phyloP scores from a whole-genome alignment of 169 alveolate genomes.

The Amoebophrya sp. region DNA sequence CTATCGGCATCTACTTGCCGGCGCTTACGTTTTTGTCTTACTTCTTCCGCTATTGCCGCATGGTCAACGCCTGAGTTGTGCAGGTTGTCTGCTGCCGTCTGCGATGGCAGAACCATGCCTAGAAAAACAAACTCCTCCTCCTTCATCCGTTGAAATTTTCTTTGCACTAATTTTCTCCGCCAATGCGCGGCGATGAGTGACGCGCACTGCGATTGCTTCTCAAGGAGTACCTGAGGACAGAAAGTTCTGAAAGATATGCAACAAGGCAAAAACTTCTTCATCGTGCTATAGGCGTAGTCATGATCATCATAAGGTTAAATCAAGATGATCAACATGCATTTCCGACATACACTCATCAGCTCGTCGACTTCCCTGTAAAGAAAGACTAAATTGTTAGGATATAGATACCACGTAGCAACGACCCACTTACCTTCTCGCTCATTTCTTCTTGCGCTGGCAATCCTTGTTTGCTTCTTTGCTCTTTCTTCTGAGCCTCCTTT shows the following conservation, averaged over 20 bases:
- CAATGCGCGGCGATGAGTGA: slow-evolving; percentile 46
- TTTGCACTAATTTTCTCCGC: slow-evolving; percentile 34
- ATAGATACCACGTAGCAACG: too few species aligned
- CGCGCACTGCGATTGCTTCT: slow-evolving; percentile 26
- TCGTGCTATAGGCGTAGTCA: not conserved
- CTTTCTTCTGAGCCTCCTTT: slow-evolving; percentile 54
- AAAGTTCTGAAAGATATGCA: not conserved
- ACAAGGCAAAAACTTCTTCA: not conserved
- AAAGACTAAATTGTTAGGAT: too few species aligned
- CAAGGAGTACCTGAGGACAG: not conserved
- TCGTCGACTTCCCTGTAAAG: too few species aligned
- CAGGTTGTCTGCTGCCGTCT: too few species aligned
- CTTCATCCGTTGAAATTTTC: not conserved
- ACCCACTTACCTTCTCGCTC: not conserved
- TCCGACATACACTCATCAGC: too few species aligned
- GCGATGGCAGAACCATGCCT: not conserved
- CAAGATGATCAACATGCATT: too few species aligned
- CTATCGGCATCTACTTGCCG: slow-evolving; percentile 41
- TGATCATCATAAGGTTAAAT: too few species aligned
- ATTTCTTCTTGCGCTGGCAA: not conserved
- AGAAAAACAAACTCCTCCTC: slow-evolving; percentile 2
- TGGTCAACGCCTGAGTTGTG: slow-evolving; percentile 24
- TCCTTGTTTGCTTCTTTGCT: slow-evolving; percentile 46
- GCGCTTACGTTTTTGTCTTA: slow-evolving; percentile 11
- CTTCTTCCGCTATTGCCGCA: not conserved